These are phyloP conservation scores for Echeveria elegans DNA, from an alignment of 164 flowering plant species.

Conservation along the genomic window DNA sequence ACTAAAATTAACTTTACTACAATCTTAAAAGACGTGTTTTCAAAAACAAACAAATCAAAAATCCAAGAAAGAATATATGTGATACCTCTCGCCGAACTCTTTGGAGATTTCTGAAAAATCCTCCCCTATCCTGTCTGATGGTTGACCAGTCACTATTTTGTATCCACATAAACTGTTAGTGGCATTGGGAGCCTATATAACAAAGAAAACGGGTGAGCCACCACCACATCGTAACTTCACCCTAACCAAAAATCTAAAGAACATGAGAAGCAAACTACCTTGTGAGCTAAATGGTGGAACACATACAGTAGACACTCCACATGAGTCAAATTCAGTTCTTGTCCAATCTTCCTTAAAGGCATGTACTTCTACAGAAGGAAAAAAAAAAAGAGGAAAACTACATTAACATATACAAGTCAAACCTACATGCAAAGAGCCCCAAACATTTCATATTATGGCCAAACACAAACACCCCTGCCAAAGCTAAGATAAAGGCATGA, in stretches of 20 bases:
- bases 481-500: too few species aligned
- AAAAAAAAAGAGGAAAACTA: too few species aligned
- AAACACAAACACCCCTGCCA: too few species aligned
- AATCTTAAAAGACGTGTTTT: background rate
- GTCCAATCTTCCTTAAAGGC: conserved; percentile 79
- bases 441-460: background rate
- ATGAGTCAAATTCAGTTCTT: conserved; percentile 77
- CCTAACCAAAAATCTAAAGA: too few species aligned
- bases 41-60: background rate
- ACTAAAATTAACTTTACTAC: too few species aligned
- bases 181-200: conserved; percentile 82
- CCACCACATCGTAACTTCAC: too few species aligned
- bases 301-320: conserved; percentile 87
- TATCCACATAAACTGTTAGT: conserved; percentile 93
- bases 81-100: conserved; percentile 92
- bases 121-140: conserved; percentile 97
- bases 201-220: too few species aligned
- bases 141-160: conserved; percentile 98
- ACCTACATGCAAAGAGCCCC: too few species aligned
- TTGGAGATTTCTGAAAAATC: conserved; percentile 79
- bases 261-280: conserved; percentile 48
- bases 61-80: background rate
- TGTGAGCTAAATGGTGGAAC: conserved; percentile 83
- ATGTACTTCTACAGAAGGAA: conserved; percentile 57
- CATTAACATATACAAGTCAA: too few species aligned